These are phyloP conservation scores for Clonostachys chloroleuca DNA, from an alignment of 2,329 filamentous ascomycete genomes.

Conservation along the genomic window DNA sequence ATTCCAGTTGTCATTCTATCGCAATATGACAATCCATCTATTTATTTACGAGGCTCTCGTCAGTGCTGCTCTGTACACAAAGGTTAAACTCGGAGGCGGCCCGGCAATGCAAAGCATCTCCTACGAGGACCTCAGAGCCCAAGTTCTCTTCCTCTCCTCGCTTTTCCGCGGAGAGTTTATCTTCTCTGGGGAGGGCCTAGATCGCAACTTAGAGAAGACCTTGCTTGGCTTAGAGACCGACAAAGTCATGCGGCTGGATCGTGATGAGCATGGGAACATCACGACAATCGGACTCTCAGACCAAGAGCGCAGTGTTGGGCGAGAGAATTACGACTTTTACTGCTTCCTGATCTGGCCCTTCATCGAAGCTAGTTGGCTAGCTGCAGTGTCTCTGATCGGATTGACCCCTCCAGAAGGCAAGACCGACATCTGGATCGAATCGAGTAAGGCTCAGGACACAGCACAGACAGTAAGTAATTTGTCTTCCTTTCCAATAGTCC, in stretches of 20 bases:
- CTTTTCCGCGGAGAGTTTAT: conserved; percentile 97
- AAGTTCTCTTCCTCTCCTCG: conserved; percentile 86
- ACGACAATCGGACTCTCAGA: conserved; percentile 69
- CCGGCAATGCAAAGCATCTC: conserved; percentile 74
- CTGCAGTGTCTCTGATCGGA: conserved; percentile 82
- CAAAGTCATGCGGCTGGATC: conserved; percentile 65
- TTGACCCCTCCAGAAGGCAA: conserved; percentile 65
- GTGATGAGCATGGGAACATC: conserved; percentile 51
- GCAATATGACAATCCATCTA: conserved; percentile 98
- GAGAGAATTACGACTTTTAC: conserved; percentile 98
- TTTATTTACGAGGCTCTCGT: conserved; percentile 94
- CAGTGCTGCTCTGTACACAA: conserved; percentile 84
- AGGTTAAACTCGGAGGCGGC: conserved; percentile 86
- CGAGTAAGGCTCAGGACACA: conserved; percentile 72
- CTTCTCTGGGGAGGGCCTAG: conserved; percentile 82
- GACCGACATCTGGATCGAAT: conserved; percentile 74
- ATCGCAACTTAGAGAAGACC: conserved; percentile 75
- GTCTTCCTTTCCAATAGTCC: not conserved
- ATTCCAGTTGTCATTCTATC: conserved; percentile 96
- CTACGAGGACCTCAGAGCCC: conserved; percentile 67
- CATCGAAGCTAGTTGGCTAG: conserved; percentile 90
- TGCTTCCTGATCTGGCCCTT: conserved; percentile 99
- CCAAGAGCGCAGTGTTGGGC: conserved; percentile 69
- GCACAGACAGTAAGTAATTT: conserved; percentile 65
- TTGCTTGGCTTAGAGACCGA: conserved; percentile 74